Conservation (phyloP, 257 asterid genomes). For the Haberlea rhodopensis region DNA sequence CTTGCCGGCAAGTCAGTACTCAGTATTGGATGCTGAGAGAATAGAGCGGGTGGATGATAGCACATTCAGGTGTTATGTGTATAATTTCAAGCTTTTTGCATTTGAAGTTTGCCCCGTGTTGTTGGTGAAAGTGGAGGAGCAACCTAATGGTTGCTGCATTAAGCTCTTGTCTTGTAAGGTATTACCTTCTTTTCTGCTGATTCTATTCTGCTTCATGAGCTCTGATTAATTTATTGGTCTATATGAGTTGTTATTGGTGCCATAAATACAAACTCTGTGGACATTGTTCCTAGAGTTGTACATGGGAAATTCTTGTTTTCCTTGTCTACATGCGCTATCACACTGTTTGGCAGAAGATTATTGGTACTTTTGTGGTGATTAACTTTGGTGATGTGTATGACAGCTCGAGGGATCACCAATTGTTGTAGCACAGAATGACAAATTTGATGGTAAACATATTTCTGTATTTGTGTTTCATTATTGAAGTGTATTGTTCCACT, state of each 20-base stretch:
- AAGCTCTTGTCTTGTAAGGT: constrained; percentile 97
- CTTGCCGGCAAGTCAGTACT: constrained; percentile 97
- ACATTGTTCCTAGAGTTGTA: constrained; percentile 1
- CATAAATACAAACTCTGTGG: not conserved
- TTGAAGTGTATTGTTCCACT: not conserved
- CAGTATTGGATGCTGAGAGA: constrained; percentile 96
- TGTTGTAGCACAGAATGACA: constrained; percentile 87
- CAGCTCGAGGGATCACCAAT: constrained; percentile 91
- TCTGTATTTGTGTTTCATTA: not conserved
- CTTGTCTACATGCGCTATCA: not conserved
- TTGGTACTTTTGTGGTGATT: constrained; percentile 16
- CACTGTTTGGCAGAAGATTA: not conserved
- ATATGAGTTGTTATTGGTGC: not conserved
- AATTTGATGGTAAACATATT: constrained; percentile 67
- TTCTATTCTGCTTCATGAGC: not conserved
- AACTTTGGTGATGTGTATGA: constrained; percentile 22
- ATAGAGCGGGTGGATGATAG: constrained; percentile 86
- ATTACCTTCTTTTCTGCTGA: not conserved
- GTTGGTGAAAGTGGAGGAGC: constrained; percentile 92
- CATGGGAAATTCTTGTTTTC: not conserved
- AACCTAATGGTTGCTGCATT: constrained; percentile 84
- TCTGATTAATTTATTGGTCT: not conserved
- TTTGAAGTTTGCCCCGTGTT: constrained; percentile 93
- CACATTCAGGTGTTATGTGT: constrained; percentile 86
- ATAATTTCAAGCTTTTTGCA: constrained; percentile 75